Percentiles rank a stretch among this genome's conserved stretches.
Conservation (phyloP, 108 stramenopile genomes). For the Stephanodiscus minutulus region DNA sequence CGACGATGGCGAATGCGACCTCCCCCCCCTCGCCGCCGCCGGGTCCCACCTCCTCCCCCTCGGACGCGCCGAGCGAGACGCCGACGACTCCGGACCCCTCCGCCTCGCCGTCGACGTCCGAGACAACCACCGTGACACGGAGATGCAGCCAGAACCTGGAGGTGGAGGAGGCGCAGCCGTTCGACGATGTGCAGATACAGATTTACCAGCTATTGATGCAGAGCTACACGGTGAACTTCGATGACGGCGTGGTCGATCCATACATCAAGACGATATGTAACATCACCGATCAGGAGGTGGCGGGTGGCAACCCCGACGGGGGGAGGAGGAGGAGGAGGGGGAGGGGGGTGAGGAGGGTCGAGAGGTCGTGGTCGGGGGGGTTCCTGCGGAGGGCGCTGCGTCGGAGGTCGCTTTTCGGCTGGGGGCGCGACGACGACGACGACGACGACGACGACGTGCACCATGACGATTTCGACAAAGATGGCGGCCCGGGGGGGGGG, state of each 20-base stretch:
- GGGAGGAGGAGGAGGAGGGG: background rate
- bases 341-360: background rate
- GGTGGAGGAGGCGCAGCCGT: constrained; percentile 3
- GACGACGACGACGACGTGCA: background rate
- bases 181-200: constrained; percentile 10
- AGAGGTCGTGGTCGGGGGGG: background rate
- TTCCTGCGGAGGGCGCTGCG: background rate
- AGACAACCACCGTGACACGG: background rate
- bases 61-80: constrained; percentile 2
- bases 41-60: constrained; percentile 4
- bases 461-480: background rate
- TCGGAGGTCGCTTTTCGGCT: no score
- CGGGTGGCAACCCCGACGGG: constrained; percentile 3
- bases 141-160: constrained; percentile 12
- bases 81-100: constrained; percentile 10
- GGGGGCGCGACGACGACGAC: no score
- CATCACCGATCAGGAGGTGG: constrained; percentile 13
- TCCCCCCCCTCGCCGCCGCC: background rate
- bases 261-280: constrained; percentile 8
- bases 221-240: constrained; percentile 24
- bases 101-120: constrained; percentile 16
- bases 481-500: no score
- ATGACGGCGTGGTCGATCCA: constrained; percentile 5
- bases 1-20: no score
- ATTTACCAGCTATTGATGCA: constrained; percentile 23